Percentiles rank a stretch among this genome's conserved stretches.
Conservation (phyloP, 1,284 basidiomycete genomes). For the Trichosporon inkin region DNA sequence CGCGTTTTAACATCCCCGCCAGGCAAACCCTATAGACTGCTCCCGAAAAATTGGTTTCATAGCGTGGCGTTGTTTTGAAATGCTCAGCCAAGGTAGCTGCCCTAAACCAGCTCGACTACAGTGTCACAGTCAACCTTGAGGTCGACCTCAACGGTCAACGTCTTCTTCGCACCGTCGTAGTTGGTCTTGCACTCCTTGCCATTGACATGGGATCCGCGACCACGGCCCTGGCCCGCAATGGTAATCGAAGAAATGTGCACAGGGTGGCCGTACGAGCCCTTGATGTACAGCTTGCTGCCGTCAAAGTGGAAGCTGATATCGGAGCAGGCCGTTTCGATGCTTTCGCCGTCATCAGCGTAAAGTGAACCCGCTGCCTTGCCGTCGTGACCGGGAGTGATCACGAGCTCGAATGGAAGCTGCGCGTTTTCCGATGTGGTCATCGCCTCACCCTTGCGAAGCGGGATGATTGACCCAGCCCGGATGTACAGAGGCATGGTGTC, state of each 20-base stretch:
- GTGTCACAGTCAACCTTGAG: conserved; percentile 5
- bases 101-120: not conserved
- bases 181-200: conserved; percentile 12
- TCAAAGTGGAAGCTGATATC: conserved; percentile 54
- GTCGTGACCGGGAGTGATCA: conserved; percentile 56
- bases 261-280: conserved; percentile 57
- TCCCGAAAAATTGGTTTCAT: no score
- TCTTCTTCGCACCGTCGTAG: conserved; percentile 1
- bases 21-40: no score
- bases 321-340: conserved; percentile 54
- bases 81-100: not conserved
- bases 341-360: conserved; percentile 62
- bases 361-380: conserved; percentile 57
- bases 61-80: not conserved
- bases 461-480: conserved; percentile 59
- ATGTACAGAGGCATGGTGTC: conserved; percentile 62
- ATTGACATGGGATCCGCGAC: conserved; percentile 11
- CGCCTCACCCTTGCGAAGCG: conserved; percentile 57
- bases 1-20: no score
- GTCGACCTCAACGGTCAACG: conserved; percentile 1
- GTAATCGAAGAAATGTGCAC: conserved; percentile 16
- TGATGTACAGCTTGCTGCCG: conserved; percentile 53
- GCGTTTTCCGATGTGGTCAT: conserved; percentile 62
- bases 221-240: conserved; percentile 22
- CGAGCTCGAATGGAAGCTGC: conserved; percentile 56